Base-by-base conservation (phyloP, 352 stramenopile species). In the Paralagenidium karlingii region DNA sequence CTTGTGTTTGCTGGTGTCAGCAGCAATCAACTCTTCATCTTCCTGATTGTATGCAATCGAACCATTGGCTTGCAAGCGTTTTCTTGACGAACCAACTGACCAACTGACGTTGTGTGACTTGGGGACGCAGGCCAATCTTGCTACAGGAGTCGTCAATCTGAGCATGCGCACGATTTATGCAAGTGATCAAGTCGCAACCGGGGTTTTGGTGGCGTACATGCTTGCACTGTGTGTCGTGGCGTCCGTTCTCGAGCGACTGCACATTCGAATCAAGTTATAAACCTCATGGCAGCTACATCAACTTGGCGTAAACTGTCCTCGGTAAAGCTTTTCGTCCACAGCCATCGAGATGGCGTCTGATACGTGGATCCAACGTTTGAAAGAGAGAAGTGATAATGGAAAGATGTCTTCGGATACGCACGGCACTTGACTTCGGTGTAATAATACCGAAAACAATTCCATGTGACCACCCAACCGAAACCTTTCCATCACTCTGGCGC, bases 21-120 rank as follows among this genome's bases (percentile, higher is more conserved):
- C 39, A 68, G 64, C 53, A 91, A 87, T 56, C 75, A 88, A 51
- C 63, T 91, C 40, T 87, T 88, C 41, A 49, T 88, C 38, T 91
- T 91, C 38, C 53, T 91, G 39, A 44, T 85, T 44, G 74, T 87
- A 60, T 26, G 58, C 51, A 1, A 20, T 19, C n/a, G 2, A 19
- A 27, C 8, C 25, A 19, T 21, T 19, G 15, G 12, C 20, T 15
- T 15, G 33, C 25, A 2, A 11, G 15, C 8, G 20, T 12, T 19
- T 1, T 3, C 9, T 34, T 15, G 10, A 10, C 19, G n/a, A 30
- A 8, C 15, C 12, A 21, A 41, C 15, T 44, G 6, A 36, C 13
- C 24, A n/a, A n/a, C n/a, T n/a, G n/a, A n/a, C n/a, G n/a, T n/a
- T n/a, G n/a, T n/a, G n/a, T n/a, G n/a, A n/a, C n/a, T n/a, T n/a